Conservation (phyloP, 1,284 basidiomycete species). For the Cerrena zonata region DNA sequence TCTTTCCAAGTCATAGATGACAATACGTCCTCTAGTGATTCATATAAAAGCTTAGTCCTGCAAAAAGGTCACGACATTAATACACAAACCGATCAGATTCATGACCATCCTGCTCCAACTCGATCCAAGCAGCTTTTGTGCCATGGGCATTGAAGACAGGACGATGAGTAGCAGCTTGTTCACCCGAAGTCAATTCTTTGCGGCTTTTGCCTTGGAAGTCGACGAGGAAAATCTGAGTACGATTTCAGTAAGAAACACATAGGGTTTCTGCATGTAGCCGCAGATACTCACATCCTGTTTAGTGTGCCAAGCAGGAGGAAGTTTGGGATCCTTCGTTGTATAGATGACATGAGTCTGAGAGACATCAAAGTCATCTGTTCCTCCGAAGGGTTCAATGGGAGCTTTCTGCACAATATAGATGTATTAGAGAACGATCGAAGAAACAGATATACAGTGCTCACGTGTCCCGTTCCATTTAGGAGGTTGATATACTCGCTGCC, state of each 20-base stretch:
- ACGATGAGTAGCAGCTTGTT: conserved; percentile 73
- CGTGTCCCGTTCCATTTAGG: conserved; percentile 61
- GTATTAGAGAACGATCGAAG: neutral
- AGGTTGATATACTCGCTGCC: conserved; percentile 52
- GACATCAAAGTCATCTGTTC: conserved; percentile 71
- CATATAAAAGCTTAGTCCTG: neutral
- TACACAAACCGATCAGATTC: conserved; percentile 43
- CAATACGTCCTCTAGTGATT: conserved; percentile 55
- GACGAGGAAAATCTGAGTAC: conserved; percentile 57
- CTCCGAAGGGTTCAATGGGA: conserved; percentile 81
- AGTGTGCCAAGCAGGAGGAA: conserved; percentile 73
- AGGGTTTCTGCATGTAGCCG: neutral
- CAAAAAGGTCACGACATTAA: neutral
- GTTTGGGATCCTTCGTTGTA: conserved; percentile 74
- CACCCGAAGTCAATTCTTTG: conserved; percentile 70
- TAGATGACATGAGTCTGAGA: conserved; percentile 69
- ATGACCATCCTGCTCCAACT: conserved; percentile 81
- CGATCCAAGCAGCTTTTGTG: conserved; percentile 77
- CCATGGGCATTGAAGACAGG: conserved; percentile 66
- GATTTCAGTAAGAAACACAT: neutral
- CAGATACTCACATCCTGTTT: conserved; percentile 58
- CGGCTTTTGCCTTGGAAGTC: conserved; percentile 42
- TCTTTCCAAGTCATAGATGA: conserved; percentile 69
- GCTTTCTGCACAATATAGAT: conserved; percentile 39
- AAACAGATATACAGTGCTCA: conserved; percentile 28